These are phyloP conservation scores for Schizochytrium sp. DNA, from an alignment of 108 stramenopile species.

Conservation along the genomic window DNA sequence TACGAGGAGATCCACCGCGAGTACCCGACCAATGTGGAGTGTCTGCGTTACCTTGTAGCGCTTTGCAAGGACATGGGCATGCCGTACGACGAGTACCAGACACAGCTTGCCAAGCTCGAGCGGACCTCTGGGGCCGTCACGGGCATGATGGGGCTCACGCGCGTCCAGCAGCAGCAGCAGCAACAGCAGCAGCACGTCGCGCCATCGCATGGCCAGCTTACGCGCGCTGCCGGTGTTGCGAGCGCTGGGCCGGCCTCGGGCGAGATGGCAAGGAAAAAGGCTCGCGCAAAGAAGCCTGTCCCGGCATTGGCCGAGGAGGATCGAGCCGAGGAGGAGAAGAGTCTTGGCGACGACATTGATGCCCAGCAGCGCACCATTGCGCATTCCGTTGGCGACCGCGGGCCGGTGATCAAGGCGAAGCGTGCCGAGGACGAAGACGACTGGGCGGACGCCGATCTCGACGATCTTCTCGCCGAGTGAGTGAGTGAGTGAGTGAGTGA, in stretches of 20 bases:
- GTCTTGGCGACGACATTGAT: background rate
- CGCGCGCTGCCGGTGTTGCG: background rate
- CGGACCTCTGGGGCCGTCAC: background rate
- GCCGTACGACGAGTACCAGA: conserved; percentile 48
- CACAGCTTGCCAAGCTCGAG: conserved; percentile 48
- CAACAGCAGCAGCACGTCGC: background rate
- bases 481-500: background rate
- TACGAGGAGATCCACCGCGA: conserved; percentile 63
- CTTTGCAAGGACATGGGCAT: conserved; percentile 47
- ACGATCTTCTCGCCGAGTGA: conserved; percentile 9
- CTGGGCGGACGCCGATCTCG: conserved; percentile 7
- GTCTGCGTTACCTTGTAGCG: conserved; percentile 53
- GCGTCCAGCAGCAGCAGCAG: too few species aligned
- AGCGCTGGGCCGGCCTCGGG: background rate
- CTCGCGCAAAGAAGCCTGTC: background rate
- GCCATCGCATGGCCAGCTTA: background rate
- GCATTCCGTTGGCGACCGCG: background rate
- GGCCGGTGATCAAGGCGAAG: background rate
- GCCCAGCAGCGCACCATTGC: background rate
- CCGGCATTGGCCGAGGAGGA: background rate
- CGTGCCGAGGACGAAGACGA: conserved; percentile 7
- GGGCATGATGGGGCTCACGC: background rate
- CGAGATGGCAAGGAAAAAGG: too few species aligned
- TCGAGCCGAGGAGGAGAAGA: background rate
- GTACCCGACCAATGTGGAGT: conserved; percentile 65